Evolutionary conservation across 2,329 filamentous ascomycete genomes (phyloP).

Genomic region (Calonectria fujianensis): DNA sequence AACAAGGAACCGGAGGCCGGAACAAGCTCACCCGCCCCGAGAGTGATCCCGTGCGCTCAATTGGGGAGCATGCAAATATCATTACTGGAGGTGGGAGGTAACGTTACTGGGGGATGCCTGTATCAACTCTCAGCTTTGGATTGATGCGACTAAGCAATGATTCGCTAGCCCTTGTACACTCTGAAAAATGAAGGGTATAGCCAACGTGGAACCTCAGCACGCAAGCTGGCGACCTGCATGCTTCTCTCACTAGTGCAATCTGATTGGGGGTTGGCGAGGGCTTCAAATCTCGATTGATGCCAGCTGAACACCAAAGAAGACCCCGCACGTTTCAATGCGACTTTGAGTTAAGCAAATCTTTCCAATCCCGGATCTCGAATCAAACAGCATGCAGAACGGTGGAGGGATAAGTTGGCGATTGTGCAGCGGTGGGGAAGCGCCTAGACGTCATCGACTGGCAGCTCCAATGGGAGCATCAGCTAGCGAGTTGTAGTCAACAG

Average conservation of each 20-base stretch:
- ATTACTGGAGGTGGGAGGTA: too few relatives aligned
- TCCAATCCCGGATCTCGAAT: not conserved
- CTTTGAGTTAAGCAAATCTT: not conserved
- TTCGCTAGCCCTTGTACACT: not conserved
- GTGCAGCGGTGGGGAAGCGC: conserved; percentile 13
- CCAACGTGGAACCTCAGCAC: not conserved
- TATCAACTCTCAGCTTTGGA: not conserved
- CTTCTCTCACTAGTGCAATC: not conserved
- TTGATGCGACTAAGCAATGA: not conserved
- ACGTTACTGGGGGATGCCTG: not conserved
- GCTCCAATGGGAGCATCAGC: conserved; percentile 4
- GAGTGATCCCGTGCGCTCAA: not conserved
- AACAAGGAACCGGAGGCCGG: not conserved
- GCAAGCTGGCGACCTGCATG: not conserved
- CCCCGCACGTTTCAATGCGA: conserved; percentile 19
- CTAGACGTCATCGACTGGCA: conserved; percentile 14
- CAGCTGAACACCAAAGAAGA: not conserved
- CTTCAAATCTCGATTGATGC: not conserved
- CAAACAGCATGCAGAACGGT: not conserved
- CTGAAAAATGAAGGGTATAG: not conserved
- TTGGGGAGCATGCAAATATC: not conserved
- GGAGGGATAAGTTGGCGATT: conserved; percentile 7
- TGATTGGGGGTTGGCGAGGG: conserved; percentile 3
- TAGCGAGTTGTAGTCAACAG: conserved; percentile 7
- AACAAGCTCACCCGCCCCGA: too few relatives aligned